Conservation (phyloP, 441 rosid species). For the Populus tomentosa region DNA sequence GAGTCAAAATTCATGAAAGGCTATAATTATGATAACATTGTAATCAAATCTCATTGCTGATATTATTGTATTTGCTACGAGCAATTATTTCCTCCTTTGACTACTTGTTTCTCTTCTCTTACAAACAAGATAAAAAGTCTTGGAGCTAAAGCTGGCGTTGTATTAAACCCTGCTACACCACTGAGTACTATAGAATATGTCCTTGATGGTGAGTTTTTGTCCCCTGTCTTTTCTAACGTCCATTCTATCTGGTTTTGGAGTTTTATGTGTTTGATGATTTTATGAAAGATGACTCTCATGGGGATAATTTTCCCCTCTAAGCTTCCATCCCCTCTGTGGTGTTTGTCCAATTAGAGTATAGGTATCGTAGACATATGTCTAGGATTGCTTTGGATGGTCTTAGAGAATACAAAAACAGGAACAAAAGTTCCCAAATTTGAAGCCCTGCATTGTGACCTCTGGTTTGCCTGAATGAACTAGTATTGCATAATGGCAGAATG, state of each 20-base stretch:
- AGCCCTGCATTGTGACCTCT: background rate
- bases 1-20: too few species aligned
- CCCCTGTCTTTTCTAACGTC: background rate
- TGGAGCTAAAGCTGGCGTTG: conserved; percentile 99
- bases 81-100: conserved; percentile 10
- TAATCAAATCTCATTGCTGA: background rate
- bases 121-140: conserved; percentile 63
- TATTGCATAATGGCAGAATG: background rate
- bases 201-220: conserved; percentile 67
- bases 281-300: conserved; percentile 6
- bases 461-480: background rate
- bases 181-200: conserved; percentile 77
- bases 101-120: conserved; percentile 13
- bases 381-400: background rate
- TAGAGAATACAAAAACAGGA: background rate
- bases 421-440: background rate
- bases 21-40: background rate
- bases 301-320: background rate
- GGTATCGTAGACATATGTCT: background rate
- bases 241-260: background rate
- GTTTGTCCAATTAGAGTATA: background rate
- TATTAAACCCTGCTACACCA: conserved; percentile 88
- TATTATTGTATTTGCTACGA: background rate
- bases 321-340: background rate
- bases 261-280: background rate